Conservation (phyloP, 805 yeast genomes). For the Yarrowia alimentaria region DNA sequence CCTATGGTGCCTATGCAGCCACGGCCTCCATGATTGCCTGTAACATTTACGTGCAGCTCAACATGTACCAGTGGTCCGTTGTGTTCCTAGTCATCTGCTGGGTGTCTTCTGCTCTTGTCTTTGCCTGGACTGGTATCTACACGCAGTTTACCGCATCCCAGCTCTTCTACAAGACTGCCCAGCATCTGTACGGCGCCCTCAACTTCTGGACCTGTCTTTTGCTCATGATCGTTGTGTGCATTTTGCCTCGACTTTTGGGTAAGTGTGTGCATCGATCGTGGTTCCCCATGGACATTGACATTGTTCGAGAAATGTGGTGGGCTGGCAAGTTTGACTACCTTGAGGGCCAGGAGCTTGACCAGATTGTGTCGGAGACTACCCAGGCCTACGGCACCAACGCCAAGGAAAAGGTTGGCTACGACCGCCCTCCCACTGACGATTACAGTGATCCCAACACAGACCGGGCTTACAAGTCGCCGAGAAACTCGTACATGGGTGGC, state of each 20-base stretch:
- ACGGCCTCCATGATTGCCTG: constrained; percentile 62
- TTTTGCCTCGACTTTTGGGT: constrained; percentile 58
- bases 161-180: constrained; percentile 66
- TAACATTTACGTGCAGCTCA: constrained; percentile 64
- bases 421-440: constrained; percentile 9
- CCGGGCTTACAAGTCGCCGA: constrained; percentile 8
- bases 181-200: constrained; percentile 58
- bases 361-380: constrained; percentile 13
- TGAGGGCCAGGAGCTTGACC: constrained; percentile 15
- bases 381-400: constrained; percentile 9
- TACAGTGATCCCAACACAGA: constrained; percentile 14
- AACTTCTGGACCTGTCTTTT: constrained; percentile 65
- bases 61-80: constrained; percentile 75
- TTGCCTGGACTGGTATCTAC: constrained; percentile 82
- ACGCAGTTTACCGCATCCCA: constrained; percentile 51
- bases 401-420: constrained; percentile 5
- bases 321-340: constrained; percentile 47
- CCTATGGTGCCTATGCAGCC: constrained; percentile 65
- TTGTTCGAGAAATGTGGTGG: constrained; percentile 60
- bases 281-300: constrained; percentile 69
- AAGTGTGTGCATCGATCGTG: constrained; percentile 51
- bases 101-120: constrained; percentile 56
- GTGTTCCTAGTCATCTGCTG: constrained; percentile 48
- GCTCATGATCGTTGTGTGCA: constrained; percentile 52
- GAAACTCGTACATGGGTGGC: constrained; percentile 14